Percentiles rank a stretch among this genome's conserved stretches.
These are phyloP conservation scores for Rhynchospora tenuis DNA, from an alignment of 176 grass and related monocot species.

Conservation along the genomic window DNA sequence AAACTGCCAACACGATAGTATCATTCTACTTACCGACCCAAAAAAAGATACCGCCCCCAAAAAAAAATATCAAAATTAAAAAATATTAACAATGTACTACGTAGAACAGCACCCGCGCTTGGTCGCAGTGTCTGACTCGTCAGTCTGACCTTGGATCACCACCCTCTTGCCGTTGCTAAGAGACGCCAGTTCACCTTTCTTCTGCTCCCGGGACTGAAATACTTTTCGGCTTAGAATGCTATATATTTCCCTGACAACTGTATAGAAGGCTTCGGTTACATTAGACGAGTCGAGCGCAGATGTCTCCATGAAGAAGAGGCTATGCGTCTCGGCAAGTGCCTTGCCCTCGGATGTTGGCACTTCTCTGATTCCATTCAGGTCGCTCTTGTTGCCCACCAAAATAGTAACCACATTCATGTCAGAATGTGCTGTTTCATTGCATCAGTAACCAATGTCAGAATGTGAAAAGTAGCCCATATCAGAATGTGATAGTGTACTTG, in stretches of 20 bases:
- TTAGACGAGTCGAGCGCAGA: constrained; percentile 78
- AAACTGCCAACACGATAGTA: constrained; percentile 11
- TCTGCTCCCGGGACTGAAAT: constrained; percentile 72
- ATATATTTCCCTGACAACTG: constrained; percentile 80
- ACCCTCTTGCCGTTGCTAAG: constrained; percentile 55
- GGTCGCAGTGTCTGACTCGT: constrained; percentile 21
- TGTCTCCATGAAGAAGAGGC: constrained; percentile 90
- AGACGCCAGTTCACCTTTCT: constrained; percentile 50
- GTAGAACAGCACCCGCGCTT: constrained; percentile 75
- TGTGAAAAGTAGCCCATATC: constrained; percentile 5
- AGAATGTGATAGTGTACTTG: not conserved
- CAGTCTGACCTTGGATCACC: constrained; percentile 46
- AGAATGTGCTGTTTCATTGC: constrained; percentile 44
- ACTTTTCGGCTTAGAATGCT: constrained; percentile 83
- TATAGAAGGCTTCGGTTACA: constrained; percentile 62
- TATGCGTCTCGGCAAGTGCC: constrained; percentile 54
- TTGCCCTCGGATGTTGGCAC: constrained; percentile 69
- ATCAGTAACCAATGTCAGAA: constrained; percentile 13
- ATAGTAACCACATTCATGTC: constrained; percentile 90
- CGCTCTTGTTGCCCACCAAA: constrained; percentile 71
- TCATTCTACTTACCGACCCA: constrained; percentile 20
- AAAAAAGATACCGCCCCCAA: constrained; percentile 6
- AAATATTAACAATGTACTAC: constrained; percentile 46
- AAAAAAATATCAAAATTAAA: not conserved
- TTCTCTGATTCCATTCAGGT: constrained; percentile 55